A percentile compares a stretch with the other conserved stretches of the same genome.
phyloP scores from a whole-genome alignment of 345 rosid species.

The Gossypium longicalyx region DNA sequence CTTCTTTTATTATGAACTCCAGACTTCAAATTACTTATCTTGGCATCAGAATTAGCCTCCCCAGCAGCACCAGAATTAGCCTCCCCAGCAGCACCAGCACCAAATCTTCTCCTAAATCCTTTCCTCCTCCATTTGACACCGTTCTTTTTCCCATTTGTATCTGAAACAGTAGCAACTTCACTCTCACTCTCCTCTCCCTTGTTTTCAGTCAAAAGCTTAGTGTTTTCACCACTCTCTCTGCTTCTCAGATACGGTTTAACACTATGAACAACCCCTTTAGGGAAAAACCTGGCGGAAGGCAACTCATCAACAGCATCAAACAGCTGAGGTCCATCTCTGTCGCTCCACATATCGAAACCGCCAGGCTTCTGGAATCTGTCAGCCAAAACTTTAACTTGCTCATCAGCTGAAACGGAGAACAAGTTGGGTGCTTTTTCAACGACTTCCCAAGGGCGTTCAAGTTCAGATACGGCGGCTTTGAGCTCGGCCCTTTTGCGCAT shows the following conservation, averaged over 20 bases:
- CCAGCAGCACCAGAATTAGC: conserved; percentile 8
- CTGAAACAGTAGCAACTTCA: background rate
- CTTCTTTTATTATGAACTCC: conserved; percentile 7
- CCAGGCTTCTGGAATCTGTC: conserved; percentile 90
- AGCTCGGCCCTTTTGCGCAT: conserved; percentile 93
- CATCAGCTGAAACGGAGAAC: conserved; percentile 74
- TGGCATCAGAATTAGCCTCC: conserved; percentile 18
- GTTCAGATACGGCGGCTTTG: conserved; percentile 77
- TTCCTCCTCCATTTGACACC: conserved; percentile 24
- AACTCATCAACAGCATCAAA: conserved; percentile 49
- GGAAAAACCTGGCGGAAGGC: conserved; percentile 83
- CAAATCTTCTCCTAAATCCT: conserved; percentile 17
- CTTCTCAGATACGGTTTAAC: conserved; percentile 45
- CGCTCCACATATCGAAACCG: conserved; percentile 80
- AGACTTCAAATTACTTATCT: conserved; percentile 20
- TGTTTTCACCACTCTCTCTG: background rate
- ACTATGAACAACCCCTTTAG: conserved; percentile 81
- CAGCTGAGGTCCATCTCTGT: conserved; percentile 66
- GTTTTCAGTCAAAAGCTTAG: conserved; percentile 2
- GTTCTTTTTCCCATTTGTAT: conserved; percentile 15
- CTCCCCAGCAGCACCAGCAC: conserved; percentile 1
- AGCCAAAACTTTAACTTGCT: conserved; percentile 79
- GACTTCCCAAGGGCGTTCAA: conserved; percentile 86
- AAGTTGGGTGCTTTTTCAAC: conserved; percentile 60
- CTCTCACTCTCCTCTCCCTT: background rate